Base-by-base conservation (phyloP, 2,329 filamentous ascomycete species). In the Ophiostoma sp. region DNA sequence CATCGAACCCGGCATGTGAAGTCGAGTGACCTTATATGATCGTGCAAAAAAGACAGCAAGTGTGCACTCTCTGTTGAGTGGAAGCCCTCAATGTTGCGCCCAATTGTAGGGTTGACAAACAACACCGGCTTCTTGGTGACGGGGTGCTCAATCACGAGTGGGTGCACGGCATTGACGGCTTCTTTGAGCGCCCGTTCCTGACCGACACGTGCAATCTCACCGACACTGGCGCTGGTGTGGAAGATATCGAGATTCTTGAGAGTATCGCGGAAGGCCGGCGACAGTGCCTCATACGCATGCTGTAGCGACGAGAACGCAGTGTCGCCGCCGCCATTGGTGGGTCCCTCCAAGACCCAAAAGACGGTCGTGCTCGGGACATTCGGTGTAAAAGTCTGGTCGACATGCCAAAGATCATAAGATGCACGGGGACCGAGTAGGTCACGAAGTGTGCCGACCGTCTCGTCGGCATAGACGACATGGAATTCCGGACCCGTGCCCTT, bases 311-410 rank as follows among this genome's bases (percentile, higher is more conserved):
- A 90, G 78, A 97, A 97, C 2, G 97, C 84, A 0, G 94, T 97
- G 79, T 97, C 94, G 17, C 73, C 73, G 68, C 94, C 94, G 39
- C 94, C 94, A 0, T 89, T 90, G 48, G 88, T 86, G 0, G 94
- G 94, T 50, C 88, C 90, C 79, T 97, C 94, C 22, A 98, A 87
- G 69, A 94, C 86, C 80, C 97, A 97, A 48, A 97, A 83, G 82
- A 97, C 97, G 0, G 95, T 97, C 0, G 94, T 97, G 31, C 94
- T 93, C 0, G 95, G 94, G 1, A 95, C 94, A 82, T 98, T 94
- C 76, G 88, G 85, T 83, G 97, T 95, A 80, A 97, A 97, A 0
- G 92, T 93, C 2, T 97, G 91, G 78, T 97, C 95, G 0, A 91
- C 92, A 83, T 97, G 94, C 94, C 94, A 97, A 6, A 93, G 93